Evolutionary conservation across 2,329 filamentous ascomycete species (phyloP).

Genomic region (Boeremia exigua): DNA sequence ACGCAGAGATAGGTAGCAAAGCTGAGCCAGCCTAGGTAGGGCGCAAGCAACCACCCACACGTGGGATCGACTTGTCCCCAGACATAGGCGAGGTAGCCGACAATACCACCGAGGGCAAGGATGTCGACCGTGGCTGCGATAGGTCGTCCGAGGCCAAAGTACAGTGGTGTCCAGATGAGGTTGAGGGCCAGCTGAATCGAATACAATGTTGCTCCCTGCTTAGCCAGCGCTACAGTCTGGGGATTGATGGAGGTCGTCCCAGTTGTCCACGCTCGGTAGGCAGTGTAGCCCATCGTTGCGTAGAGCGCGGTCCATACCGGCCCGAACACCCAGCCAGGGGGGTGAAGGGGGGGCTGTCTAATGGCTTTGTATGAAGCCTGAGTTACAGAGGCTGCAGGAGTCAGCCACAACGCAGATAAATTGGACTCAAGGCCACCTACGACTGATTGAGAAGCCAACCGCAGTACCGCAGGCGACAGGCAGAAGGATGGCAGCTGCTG

Average conservation of each 20-base stretch:
- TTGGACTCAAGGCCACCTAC: conserved; percentile 53
- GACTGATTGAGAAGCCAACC: conserved; percentile 72
- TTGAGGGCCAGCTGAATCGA: conserved; percentile 86
- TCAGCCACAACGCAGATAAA: neutral
- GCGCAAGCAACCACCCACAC: conserved; percentile 75
- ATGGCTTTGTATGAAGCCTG: conserved; percentile 68
- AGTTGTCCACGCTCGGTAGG: conserved; percentile 74
- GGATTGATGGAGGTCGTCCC: conserved; percentile 63
- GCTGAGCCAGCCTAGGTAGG: conserved; percentile 84
- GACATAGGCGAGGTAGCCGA: conserved; percentile 72
- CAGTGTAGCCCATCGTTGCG: conserved; percentile 83
- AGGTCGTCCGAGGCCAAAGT: conserved; percentile 79
- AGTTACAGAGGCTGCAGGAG: conserved; percentile 29
- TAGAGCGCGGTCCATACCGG: conserved; percentile 67
- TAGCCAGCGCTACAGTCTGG: conserved; percentile 63
- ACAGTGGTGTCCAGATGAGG: conserved; percentile 88
- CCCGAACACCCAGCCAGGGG: conserved; percentile 64
- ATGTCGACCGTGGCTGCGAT: conserved; percentile 78
- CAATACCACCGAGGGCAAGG: conserved; percentile 71
- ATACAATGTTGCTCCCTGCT: conserved; percentile 78
- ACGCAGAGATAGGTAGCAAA: conserved; percentile 87
- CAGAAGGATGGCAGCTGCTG: conserved; percentile 75
- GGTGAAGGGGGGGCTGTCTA: conserved; percentile 68
- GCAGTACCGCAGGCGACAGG: conserved; percentile 75
- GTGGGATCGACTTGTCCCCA: conserved; percentile 77